Evolutionary conservation across 768 basidiomycete genomes (phyloP).

Genomic region (Leucosporidium yakuticum): DNA sequence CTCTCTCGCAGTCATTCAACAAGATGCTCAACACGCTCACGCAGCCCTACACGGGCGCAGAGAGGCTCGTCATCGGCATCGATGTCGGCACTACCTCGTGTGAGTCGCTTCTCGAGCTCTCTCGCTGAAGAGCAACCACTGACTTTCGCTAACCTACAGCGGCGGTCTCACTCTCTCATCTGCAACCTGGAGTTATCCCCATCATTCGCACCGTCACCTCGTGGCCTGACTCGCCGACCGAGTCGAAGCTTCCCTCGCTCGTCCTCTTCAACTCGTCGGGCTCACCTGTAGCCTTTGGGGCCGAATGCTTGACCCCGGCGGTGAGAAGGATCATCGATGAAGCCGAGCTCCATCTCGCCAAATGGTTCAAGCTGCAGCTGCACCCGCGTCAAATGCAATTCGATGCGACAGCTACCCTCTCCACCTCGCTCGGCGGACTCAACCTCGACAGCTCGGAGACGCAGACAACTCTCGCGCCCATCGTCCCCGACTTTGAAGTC

Average conservation of each 20-base stretch:
- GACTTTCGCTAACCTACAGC: background rate
- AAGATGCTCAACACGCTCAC: too few species aligned
- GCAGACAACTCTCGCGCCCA: background rate
- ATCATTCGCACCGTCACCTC: conserved; percentile 9
- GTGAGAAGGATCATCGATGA: background rate
- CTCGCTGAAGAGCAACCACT: background rate
- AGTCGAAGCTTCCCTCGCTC: background rate
- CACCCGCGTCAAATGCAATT: background rate
- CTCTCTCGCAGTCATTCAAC: too few species aligned
- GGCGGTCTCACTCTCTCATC: too few species aligned
- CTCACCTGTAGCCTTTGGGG: background rate
- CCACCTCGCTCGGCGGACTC: background rate
- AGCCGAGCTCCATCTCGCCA: background rate
- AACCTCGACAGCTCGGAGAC: too few species aligned
- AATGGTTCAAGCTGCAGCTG: background rate
- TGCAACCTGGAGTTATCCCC: background rate
- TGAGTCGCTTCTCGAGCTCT: background rate
- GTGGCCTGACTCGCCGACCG: conserved; percentile 5
- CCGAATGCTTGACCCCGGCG: background rate
- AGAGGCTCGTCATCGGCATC: background rate
- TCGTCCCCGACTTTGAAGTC: background rate
- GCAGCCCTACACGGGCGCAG: background rate
- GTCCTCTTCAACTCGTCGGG: background rate
- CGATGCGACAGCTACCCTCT: background rate
- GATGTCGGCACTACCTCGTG: background rate